phyloP scores from a whole-genome alignment of 257 asterid genomes.

The Nicotiana tomentosiformis region DNA sequence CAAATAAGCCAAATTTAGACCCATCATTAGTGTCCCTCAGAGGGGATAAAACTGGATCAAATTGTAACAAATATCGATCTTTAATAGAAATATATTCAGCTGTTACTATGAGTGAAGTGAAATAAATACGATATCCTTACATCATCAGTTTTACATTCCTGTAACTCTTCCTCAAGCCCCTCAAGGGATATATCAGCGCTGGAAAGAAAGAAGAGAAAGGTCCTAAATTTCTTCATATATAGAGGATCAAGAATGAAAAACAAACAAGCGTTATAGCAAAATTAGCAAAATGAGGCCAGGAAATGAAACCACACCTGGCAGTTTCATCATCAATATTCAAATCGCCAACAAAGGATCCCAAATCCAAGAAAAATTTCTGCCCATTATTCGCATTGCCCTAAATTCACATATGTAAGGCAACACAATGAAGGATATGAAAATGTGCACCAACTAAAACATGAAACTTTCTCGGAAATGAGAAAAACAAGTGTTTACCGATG shows the following conservation, averaged over 20 bases:
- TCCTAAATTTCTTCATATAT: not conserved
- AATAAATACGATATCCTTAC: constrained; percentile 30
- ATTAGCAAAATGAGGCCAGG: not conserved
- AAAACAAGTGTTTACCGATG: not conserved
- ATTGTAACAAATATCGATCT: not conserved
- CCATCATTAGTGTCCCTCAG: not conserved
- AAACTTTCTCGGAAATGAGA: not conserved
- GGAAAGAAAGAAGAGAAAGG: not conserved
- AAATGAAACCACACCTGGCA: constrained; percentile 41
- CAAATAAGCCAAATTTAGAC: not conserved
- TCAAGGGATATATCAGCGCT: constrained; percentile 89
- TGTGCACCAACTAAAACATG: not conserved
- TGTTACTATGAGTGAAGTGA: not conserved
- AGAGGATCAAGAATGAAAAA: not conserved
- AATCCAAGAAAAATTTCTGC: constrained; percentile 38
- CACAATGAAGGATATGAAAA: constrained; percentile 5
- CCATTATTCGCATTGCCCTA: constrained; percentile 27
- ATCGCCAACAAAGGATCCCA: constrained; percentile 74
- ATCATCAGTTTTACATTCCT: constrained; percentile 88
- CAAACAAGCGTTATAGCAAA: not conserved
- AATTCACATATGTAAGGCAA: not conserved
- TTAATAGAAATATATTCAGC: not conserved
- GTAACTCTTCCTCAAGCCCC: constrained; percentile 88
- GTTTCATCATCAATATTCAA: constrained; percentile 71
- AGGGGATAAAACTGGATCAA: not conserved